Base-by-base conservation (phyloP, 1,284 basidiomycete genomes). In the Cystobasidium pallidum region DNA sequence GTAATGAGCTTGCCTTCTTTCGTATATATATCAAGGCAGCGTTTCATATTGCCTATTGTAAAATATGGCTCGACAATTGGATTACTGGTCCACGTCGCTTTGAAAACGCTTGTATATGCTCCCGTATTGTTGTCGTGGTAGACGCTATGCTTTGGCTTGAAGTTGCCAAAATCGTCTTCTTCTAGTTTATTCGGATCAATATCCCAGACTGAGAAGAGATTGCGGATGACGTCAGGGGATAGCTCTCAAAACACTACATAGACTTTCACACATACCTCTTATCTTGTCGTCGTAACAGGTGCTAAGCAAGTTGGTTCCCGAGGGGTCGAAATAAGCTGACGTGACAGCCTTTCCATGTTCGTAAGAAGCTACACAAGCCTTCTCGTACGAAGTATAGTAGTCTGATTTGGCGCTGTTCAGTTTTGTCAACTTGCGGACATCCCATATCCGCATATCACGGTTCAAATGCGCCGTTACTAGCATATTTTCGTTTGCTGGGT, bases 311-410 rank as follows among this genome's bases (percentile, higher is more conserved):
- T 63, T 47, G 45, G 78, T 75, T 0, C 83, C 83, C 70, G 78
- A 81, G n/a, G 81, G 79, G 76, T 84, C 83, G 80, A 82, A 84
- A 73, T 83, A 83, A 0, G 83, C 82, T 1, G 81, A 78, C 28
- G 80, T 81, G 75, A 82, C 83, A 61, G 81, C 81, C 72, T 83
- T 82, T 2, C 81, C 81, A 73, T 82, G 80, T 41, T 80, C 75
- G 74, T 77, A 82, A 24, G 75, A 75, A 3, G 80, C 81, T 1
- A 78, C 10, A 49, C 61, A 68, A 3, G 74, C 68, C n/a, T 68
- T 39, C 3, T 74, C 64, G 26, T 66, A 39, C 1, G 70, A n/a
- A 7, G 66, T 57, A 3, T 34, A 34, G 30, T 26, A 21, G 15
- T 54, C 34, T 3, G 64, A 36, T 13, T 74, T 74, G 19, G 24